These are phyloP conservation scores for Zymoseptoria passerinii DNA, from an alignment of 2,329 filamentous ascomycete species.

Conservation along the genomic window DNA sequence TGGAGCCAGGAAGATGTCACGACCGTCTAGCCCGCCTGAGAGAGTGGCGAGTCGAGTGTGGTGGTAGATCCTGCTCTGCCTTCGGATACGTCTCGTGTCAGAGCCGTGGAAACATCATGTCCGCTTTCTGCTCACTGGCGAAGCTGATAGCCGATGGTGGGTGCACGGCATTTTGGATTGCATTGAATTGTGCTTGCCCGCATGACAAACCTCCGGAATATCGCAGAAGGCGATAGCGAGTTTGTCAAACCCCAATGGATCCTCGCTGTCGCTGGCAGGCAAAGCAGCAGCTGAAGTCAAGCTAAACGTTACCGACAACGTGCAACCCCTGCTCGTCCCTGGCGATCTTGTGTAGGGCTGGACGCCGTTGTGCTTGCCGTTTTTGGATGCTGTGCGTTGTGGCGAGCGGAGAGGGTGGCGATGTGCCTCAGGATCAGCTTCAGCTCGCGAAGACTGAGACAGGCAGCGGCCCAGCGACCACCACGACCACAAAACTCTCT, in stretches of 20 bases:
- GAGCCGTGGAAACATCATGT: not conserved
- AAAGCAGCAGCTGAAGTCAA: not conserved
- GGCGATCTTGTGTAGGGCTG: not conserved
- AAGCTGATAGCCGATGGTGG: not conserved
- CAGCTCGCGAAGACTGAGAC: not conserved
- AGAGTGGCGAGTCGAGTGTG: too few species aligned
- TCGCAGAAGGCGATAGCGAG: not conserved
- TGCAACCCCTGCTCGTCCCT: not conserved
- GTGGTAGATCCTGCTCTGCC: too few species aligned
- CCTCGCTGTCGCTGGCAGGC: not conserved
- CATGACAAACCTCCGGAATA: not conserved
- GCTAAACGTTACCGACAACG: not conserved
- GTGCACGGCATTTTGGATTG: not conserved
- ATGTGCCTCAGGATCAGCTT: not conserved
- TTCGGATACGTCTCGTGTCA: too few species aligned
- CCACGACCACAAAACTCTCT: not conserved
- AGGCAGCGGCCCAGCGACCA: not conserved
- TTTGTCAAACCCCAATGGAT: not conserved
- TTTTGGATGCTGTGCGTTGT: not conserved
- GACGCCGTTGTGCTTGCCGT: not conserved
- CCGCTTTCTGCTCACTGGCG: not conserved
- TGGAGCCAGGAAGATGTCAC: too few species aligned
- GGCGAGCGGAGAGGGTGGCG: not conserved
- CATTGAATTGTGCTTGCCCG: not conserved
- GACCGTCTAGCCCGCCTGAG: too few species aligned